phyloP scores from a whole-genome alignment of 225 moss, liverwort and hornwort genomes.

The Pseudoscleropodium purum region DNA sequence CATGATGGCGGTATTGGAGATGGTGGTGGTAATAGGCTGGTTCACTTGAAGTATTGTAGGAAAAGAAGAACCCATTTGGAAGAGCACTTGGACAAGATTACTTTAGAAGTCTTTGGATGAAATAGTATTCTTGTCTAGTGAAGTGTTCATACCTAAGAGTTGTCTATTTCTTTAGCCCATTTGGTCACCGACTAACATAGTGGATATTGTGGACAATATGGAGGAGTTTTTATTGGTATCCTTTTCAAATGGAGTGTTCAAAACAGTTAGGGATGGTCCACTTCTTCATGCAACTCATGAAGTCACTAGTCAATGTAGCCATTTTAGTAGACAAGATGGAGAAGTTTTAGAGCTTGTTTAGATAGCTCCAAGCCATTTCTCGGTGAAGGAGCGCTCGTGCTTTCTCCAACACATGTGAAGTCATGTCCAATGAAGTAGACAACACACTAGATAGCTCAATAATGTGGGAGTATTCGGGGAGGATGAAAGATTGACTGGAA shows the following conservation, averaged over 20 bases:
- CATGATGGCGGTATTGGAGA: too few relatives aligned
- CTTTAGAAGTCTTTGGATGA: accelerated
- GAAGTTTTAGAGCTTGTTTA: too few relatives aligned
- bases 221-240: too few relatives aligned
- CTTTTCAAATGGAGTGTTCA: too few relatives aligned
- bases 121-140: not conserved
- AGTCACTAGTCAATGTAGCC: accelerated
- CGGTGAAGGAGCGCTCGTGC: accelerated
- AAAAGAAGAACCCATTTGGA: not conserved
- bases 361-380: accelerated
- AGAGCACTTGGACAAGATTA: not conserved
- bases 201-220: too few relatives aligned
- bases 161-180: too few relatives aligned
- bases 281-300: accelerated
- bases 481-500: accelerated
- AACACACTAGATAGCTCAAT: accelerated
- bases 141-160: too few relatives aligned
- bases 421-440: accelerated
- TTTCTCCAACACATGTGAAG: not conserved
- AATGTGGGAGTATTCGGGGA: not conserved
- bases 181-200: too few relatives aligned
- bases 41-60: too few relatives aligned
- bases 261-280: too few relatives aligned
- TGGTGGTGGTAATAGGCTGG: too few relatives aligned
- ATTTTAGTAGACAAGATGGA: not conserved